Conservation (phyloP, 1,284 basidiomycete species). For the Fomes fomentarius region DNA sequence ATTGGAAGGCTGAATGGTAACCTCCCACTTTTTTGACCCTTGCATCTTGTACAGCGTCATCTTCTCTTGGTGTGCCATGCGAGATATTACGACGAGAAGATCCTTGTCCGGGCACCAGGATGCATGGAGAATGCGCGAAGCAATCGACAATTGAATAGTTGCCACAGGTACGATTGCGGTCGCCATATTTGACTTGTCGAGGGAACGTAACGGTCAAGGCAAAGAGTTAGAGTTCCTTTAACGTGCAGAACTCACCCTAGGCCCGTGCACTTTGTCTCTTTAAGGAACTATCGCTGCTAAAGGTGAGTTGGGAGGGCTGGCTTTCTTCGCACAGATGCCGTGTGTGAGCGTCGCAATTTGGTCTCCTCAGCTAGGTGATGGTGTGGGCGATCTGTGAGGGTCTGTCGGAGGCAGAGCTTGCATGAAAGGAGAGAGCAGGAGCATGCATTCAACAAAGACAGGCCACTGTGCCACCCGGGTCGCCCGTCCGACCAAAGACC, state of each 20-base stretch:
- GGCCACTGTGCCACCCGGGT: constrained; percentile 13
- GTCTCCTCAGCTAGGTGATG: constrained; percentile 1
- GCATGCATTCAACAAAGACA: constrained; percentile 14
- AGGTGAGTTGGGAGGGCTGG: neutral
- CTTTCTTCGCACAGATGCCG: neutral
- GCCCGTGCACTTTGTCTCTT: neutral
- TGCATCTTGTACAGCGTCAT: constrained; percentile 80
- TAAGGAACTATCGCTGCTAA: neutral
- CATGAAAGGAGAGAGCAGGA: constrained; percentile 12
- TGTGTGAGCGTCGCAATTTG: neutral
- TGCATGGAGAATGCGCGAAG: constrained; percentile 57
- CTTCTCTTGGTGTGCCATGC: constrained; percentile 64
- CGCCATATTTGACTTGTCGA: constrained; percentile 6
- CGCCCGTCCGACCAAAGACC: neutral
- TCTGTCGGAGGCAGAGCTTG: neutral
- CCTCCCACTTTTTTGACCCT: constrained; percentile 79
- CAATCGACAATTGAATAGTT: constrained; percentile 55
- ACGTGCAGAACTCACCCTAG: neutral
- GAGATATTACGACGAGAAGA: constrained; percentile 66
- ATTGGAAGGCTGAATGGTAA: constrained; percentile 47
- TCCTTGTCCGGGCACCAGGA: constrained; percentile 88
- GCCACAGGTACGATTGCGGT: constrained; percentile 61
- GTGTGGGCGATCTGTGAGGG: neutral
- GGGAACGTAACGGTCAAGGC: neutral
- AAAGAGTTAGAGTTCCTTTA: neutral